These are phyloP conservation scores for Kalanchoe fedtschenkoi DNA, from an alignment of 164 flowering plant genomes.

Conservation along the genomic window DNA sequence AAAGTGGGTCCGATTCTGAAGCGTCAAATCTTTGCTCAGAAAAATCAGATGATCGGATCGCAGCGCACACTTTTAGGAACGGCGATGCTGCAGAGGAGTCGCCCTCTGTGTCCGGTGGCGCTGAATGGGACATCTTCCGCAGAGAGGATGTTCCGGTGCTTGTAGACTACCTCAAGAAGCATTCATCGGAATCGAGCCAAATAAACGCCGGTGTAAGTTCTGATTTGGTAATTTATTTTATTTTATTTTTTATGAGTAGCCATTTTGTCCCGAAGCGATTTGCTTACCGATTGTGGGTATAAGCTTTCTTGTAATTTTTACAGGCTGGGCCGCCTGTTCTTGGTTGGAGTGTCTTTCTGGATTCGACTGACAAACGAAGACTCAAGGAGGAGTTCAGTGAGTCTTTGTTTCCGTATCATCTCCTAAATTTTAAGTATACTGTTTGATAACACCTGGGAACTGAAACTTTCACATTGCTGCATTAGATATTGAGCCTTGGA, in stretches of 20 bases:
- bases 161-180: constrained; percentile 1
- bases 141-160: constrained; percentile 5
- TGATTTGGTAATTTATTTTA: neutral
- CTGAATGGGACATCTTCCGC: constrained; percentile 8
- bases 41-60: neutral
- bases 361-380: neutral
- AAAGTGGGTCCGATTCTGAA: constrained; percentile 6
- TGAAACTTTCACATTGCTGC: neutral
- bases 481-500: constrained; percentile 7
- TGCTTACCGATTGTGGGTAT: neutral
- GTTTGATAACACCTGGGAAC: neutral
- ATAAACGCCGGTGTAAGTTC: constrained; percentile 1
- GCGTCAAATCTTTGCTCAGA: constrained; percentile 4
- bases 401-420: neutral
- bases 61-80: neutral
- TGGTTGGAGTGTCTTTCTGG: constrained; percentile 5
- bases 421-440: neutral
- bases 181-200: neutral
- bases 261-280: too few species aligned
- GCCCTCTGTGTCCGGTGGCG: neutral
- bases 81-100: neutral
- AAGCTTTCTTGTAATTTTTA: neutral
- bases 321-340: constrained; percentile 2
- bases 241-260: neutral
- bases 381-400: constrained; percentile 5